These are phyloP conservation scores for Pugionium dolabratum DNA, from an alignment of 345 rosid species.

Conservation along the genomic window DNA sequence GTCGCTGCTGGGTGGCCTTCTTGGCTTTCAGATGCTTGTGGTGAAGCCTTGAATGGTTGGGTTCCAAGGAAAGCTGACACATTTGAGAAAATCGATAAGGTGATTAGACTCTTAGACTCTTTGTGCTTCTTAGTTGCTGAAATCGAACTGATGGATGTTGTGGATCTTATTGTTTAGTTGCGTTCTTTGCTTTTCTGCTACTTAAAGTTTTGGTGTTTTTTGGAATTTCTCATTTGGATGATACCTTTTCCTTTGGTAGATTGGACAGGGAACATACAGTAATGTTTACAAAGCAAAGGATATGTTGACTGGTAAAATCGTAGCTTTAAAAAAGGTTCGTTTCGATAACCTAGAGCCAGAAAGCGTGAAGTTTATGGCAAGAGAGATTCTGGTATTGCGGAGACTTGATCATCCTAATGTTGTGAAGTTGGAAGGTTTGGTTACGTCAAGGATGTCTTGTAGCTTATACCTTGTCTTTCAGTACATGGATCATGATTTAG, in stretches of 20 bases:
- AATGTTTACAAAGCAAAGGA: constrained; percentile 98
- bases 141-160: background rate
- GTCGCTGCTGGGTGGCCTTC: constrained; percentile 99
- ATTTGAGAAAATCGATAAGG: constrained; percentile 98
- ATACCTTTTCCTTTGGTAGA: constrained; percentile 44
- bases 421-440: constrained; percentile 89
- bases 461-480: constrained; percentile 91
- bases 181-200: background rate
- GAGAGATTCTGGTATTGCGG: constrained; percentile 92
- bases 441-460: constrained; percentile 96
- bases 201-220: background rate
- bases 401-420: constrained; percentile 93
- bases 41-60: constrained; percentile 97
- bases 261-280: constrained; percentile 97
- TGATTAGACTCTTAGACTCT: constrained; percentile 15
- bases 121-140: too few species aligned
- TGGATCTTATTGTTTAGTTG: background rate
- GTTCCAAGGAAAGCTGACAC: constrained; percentile 89
- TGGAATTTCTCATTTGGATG: constrained; percentile 4
- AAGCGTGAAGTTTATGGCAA: constrained; percentile 96
- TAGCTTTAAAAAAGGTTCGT: constrained; percentile 92
- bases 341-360: constrained; percentile 95
- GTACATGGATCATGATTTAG: constrained; percentile 97
- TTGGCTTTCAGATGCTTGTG: constrained; percentile 90
- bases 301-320: constrained; percentile 68